Evolutionary conservation across 257 asterid species (phyloP).

Genomic region (Cinchona pubescens): DNA sequence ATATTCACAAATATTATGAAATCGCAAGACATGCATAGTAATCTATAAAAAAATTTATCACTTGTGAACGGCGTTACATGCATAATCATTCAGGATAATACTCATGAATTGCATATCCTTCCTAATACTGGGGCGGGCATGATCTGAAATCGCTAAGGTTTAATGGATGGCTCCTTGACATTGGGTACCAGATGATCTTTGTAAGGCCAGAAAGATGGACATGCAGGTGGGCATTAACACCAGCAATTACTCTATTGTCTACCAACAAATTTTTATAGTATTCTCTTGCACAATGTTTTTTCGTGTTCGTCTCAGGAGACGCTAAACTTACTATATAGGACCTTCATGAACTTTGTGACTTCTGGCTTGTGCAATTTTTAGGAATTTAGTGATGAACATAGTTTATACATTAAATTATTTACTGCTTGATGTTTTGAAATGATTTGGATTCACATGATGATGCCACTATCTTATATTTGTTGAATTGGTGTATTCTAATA

Average conservation of each 20-base stretch:
- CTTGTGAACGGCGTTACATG: too few species aligned
- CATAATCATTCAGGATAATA: too few species aligned
- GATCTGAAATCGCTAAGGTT: too few species aligned
- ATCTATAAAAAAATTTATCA: too few species aligned
- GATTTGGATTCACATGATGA: neutral
- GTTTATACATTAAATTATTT: too few species aligned
- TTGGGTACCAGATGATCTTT: neutral
- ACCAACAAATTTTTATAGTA: neutral
- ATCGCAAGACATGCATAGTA: too few species aligned
- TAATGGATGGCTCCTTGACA: neutral
- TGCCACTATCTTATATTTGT: too few species aligned
- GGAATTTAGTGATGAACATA: neutral
- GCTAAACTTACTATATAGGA: neutral
- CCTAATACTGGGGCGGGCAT: too few species aligned
- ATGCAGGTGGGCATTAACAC: neutral
- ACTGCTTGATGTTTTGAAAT: neutral
- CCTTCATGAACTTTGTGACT: neutral
- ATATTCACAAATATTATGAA: too few species aligned
- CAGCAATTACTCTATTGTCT: constrained; percentile 4
- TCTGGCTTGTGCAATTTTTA: neutral
- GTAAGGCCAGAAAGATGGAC: neutral
- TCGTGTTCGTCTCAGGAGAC: neutral
- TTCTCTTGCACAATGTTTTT: constrained; percentile 5
- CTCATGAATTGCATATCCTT: too few species aligned
- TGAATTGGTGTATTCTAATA: too few species aligned